Percentiles rank a stretch among this genome's conserved stretches.
Conservation (phyloP, 2,329 filamentous ascomycete genomes). For the Cladosporium sphaerospermum region DNA sequence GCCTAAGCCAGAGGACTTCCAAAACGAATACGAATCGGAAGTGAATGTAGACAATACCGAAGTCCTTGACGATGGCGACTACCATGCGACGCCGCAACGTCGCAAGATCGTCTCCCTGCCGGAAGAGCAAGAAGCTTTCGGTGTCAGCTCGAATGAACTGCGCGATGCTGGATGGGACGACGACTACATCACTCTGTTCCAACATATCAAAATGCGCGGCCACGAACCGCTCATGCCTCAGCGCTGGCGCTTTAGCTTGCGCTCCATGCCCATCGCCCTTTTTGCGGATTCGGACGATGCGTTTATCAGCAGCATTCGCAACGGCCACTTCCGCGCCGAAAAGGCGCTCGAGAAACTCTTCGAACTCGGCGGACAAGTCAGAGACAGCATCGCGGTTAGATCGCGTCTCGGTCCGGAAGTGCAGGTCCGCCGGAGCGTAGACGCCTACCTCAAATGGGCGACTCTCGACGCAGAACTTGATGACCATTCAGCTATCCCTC, state of each 20-base stretch:
- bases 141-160: constrained; percentile 20
- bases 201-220: constrained; percentile 49
- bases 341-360: constrained; percentile 47
- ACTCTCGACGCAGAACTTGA: constrained; percentile 43
- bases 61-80: constrained; percentile 21
- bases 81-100: constrained; percentile 13
- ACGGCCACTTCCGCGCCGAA: constrained; percentile 45
- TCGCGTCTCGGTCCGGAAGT: constrained; percentile 17
- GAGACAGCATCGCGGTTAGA: constrained; percentile 36
- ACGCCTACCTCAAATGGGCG: constrained; percentile 49
- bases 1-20: constrained; percentile 5
- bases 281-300: constrained; percentile 43
- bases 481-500: constrained; percentile 29
- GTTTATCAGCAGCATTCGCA: constrained; percentile 39
- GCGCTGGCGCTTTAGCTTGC: constrained; percentile 49
- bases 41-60: constrained; percentile 12
- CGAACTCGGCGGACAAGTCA: constrained; percentile 44
- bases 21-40: constrained; percentile 12
- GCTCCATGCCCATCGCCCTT: constrained; percentile 46
- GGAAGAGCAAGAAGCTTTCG: constrained; percentile 18
- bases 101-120: constrained; percentile 19
- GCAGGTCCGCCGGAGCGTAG: constrained; percentile 20
- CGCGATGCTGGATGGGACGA: constrained; percentile 40
- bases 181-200: constrained; percentile 48
- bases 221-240: constrained; percentile 50